Base-by-base conservation (phyloP, 805 yeast species). In the Candida peoriensis region DNA sequence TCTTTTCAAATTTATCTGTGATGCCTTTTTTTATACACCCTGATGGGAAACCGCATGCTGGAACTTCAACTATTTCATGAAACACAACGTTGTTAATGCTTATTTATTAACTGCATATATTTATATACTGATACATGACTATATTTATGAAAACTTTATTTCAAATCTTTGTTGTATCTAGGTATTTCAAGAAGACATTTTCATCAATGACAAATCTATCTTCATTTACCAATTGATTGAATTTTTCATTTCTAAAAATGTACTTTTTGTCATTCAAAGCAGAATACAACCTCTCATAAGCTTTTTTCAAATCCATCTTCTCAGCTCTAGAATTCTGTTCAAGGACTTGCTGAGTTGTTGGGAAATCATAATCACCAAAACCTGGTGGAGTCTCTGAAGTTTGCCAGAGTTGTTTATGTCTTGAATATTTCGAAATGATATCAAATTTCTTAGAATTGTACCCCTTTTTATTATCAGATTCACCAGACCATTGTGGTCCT, bases 361-460 rank as follows among this genome's bases (percentile, higher is more conserved):
- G 81, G 42, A 79, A 76, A 34, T 75, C 83, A 17, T 76, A 61
- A 25, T 75, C 55, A 42, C 74, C 77, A 54, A 68, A 76, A 1
- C 82, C 82, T 1, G 78, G 78, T 2, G 82, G 83, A 2, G 74
- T 63, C 4, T 61, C 60, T 0, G 66, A 64, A 28, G 68, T 53
- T 6, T 46, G 50, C 54, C 55, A 53, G 14, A 47, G 44, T 14
- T 44, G 42, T 18, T 44, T 33, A 36, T 51, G 57, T 42, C 52
- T 43, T 12, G 57, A 53, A 15, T 46, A 42, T 6, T 35, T 37
- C 13, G 43, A 36, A 8, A 51, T 43, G 16, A 52, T 33, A 14
- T 50, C 45, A 32, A 44, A 42, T 5, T 30, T 32, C 14, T 30
- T 27, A n/a, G n/a, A n/a, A n/a, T n/a, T n/a, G n/a, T n/a, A n/a